Evolutionary conservation across 345 rosid genomes (phyloP).

Genomic region (Euphorbia lathyris): DNA sequence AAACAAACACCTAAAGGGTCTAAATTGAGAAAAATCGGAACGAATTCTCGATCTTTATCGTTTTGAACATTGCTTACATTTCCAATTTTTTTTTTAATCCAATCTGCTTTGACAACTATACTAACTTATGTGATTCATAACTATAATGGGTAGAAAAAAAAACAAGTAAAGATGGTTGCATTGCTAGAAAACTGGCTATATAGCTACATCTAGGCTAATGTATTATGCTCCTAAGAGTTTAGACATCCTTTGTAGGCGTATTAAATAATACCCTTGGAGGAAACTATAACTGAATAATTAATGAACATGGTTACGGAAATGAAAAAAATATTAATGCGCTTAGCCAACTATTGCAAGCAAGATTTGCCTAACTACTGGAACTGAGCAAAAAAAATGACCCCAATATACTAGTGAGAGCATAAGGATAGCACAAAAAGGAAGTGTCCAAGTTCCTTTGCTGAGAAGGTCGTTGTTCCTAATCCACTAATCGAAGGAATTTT

Average conservation of each 20-base stretch:
- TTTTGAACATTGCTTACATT: too few species aligned
- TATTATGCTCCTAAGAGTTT: background rate
- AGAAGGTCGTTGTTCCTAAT: conserved; percentile 92
- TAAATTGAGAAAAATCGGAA: too few species aligned
- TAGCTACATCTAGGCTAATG: background rate
- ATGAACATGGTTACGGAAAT: background rate
- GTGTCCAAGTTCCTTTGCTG: conserved; percentile 97
- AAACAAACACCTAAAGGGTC: too few species aligned
- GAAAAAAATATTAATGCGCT: conserved; percentile 6
- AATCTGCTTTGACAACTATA: too few species aligned
- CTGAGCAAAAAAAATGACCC: conserved; percentile 82
- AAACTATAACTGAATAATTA: background rate
- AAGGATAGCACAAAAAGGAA: conserved; percentile 90
- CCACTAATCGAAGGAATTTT: too few species aligned
- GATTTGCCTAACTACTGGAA: conserved; percentile 83
- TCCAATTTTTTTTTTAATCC: too few species aligned
- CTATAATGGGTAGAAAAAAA: too few species aligned
- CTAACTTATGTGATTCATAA: too few species aligned
- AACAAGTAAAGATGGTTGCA: too few species aligned
- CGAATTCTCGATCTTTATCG: too few species aligned
- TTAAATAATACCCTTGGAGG: background rate
- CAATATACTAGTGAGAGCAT: conserved; percentile 88
- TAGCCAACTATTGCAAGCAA: conserved; percentile 63
- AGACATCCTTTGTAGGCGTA: background rate
- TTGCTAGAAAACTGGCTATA: too few species aligned